Evolutionary conservation across 306 rosid species (phyloP), one percentile per base, ranked within the genome.

Genomic region (Fragaria vesca): DNA sequence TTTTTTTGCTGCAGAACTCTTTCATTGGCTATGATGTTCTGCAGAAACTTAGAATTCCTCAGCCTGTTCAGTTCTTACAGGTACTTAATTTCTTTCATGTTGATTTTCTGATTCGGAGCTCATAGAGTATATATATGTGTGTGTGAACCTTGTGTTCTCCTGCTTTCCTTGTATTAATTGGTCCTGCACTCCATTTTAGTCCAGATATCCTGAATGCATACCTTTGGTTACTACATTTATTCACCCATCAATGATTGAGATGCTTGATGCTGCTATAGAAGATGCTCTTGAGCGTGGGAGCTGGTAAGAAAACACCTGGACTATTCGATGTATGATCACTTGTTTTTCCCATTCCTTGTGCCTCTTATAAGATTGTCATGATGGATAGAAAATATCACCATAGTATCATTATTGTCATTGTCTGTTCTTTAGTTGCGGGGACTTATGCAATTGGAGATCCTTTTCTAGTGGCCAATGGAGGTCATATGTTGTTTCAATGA

Each of bases 161-260:
- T 60, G 50, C 68, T 55, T 76, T 72, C 20, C 78, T 57, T 83
- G 85, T 88, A 83, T 85, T 79, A 81, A 84, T 83, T 83, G 81
- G 76, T 85, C 84, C 72, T 79, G 71, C 72, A 73, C 80, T 82
- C 84, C 85, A 96, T 84, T 96, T 87, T 91, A 96, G 99, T 93
- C 96, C 91, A 96, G 97, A 84, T 93, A 96, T 89, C 96, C 96
- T 51, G 97, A 96, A 80, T 97, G 99, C 68, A 89, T 87, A 72
- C 94, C 97, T 79, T 85, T 96, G 65, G 90, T 85, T 78, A 87
- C 96, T 71, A 87, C 90, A 51, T 93, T 93, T 85, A 93, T 89
- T 74, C 99, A 93, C 80, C 96, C 93, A 18, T 96, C 98, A 34
- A 80, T 96, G 85, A 83, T 93, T 63, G 99, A 96, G 76, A 96